Percentiles rank a stretch among this genome's conserved stretches.
phyloP scores from a whole-genome alignment of 139 green algal genomes.

The Tetradesmus obliquus region DNA sequence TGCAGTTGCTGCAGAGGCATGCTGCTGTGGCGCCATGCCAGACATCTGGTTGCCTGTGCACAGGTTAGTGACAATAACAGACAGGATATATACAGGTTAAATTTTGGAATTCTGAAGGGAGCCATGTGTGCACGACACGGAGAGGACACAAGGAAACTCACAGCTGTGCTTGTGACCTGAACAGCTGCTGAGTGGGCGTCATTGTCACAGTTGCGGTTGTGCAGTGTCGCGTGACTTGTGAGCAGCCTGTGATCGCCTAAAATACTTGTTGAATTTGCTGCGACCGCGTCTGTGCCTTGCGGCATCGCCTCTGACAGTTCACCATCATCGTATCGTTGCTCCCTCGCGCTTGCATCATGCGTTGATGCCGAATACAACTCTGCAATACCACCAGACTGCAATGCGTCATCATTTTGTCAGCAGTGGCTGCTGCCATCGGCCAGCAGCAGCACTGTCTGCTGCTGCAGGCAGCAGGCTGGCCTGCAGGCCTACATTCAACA shows the following conservation, averaged over 20 bases:
- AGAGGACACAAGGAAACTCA: too few species aligned
- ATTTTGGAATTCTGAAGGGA: too few species aligned
- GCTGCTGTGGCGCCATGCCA: neutral
- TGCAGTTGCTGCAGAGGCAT: neutral
- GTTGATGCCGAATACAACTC: neutral
- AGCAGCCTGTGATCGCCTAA: too few species aligned
- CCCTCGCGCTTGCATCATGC: neutral
- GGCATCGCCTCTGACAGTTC: too few species aligned
- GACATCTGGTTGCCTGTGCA: neutral
- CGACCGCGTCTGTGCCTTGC: too few species aligned
- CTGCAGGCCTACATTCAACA: neutral
- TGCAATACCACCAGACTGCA: neutral
- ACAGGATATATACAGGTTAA: too few species aligned
- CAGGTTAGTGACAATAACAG: too few species aligned
- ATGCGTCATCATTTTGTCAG: neutral
- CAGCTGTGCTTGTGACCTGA: neutral
- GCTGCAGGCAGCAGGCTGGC: neutral
- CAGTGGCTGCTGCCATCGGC: neutral
- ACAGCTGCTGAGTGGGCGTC: neutral
- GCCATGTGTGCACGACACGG: too few species aligned
- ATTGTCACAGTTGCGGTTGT: neutral
- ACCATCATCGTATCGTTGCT: neutral
- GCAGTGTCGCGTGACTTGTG: too few species aligned
- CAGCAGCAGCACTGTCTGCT: slow-evolving; percentile 3
- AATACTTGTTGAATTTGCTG: too few species aligned